Percentiles rank a stretch among this genome's conserved stretches.
These are phyloP conservation scores for Beauveria medogensis DNA, from an alignment of 2,329 filamentous ascomycete genomes.

Conservation along the genomic window DNA sequence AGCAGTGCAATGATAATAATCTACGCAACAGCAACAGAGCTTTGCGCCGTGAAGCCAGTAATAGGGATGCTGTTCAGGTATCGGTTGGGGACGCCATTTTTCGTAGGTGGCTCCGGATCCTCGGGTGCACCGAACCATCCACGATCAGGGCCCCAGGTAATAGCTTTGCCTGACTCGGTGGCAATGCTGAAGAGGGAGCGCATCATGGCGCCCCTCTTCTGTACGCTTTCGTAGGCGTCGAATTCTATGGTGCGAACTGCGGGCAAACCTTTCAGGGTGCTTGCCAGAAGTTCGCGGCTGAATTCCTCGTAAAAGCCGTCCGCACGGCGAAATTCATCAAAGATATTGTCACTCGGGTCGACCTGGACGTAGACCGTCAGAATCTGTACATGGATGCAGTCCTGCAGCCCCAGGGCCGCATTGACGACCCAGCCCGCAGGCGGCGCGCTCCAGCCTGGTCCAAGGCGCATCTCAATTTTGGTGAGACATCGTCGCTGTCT, in stretches of 20 bases:
- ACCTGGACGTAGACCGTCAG: slow-evolving; percentile 63
- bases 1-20: not conserved
- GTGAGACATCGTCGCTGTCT: slow-evolving; percentile 53
- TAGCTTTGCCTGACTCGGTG: slow-evolving; percentile 36
- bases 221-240: slow-evolving; percentile 60
- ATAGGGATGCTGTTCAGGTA: slow-evolving; percentile 6
- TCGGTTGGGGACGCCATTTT: slow-evolving; percentile 2
- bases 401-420: slow-evolving; percentile 51
- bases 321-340: slow-evolving; percentile 57
- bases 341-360: slow-evolving; percentile 60
- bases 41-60: slow-evolving; percentile 2
- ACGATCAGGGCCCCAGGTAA: slow-evolving; percentile 61
- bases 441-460: slow-evolving; percentile 64
- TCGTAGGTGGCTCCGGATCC: slow-evolving; percentile 20
- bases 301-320: slow-evolving; percentile 66
- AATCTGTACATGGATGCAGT: slow-evolving; percentile 50
- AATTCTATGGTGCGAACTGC: slow-evolving; percentile 54
- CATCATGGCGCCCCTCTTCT: slow-evolving; percentile 58
- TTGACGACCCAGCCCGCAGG: slow-evolving; percentile 65
- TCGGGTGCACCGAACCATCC: slow-evolving; percentile 50
- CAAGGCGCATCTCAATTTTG: slow-evolving; percentile 61
- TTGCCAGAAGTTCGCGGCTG: slow-evolving; percentile 46
- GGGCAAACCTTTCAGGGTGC: slow-evolving; percentile 49
- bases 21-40: slow-evolving; percentile 9
- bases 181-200: slow-evolving; percentile 47